Base-by-base conservation (phyloP, 2,329 filamentous ascomycete genomes). In the Talaromyces sp. region DNA sequence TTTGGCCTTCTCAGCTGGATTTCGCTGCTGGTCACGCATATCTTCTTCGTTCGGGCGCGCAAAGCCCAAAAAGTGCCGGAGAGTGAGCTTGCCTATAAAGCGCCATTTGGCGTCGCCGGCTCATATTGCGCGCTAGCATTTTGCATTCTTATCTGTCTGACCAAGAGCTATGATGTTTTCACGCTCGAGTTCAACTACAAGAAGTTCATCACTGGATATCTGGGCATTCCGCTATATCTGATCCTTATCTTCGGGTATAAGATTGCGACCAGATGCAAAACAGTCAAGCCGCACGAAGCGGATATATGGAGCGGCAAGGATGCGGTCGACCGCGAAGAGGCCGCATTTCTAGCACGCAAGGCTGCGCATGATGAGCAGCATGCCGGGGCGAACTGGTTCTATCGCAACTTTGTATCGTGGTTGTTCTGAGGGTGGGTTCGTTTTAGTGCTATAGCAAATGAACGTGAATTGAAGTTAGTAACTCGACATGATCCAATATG, bases 141-240 rank as follows among this genome's bases (percentile, higher is more conserved):
- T 77, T 90, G 87, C 75, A 80, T 82, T 69, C 70, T 93, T 31
- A 88, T 93, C 62, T 84, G 87, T 3, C 71, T 93, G 60, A 93
- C 89, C 70, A 93, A 93, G 82, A 92, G 90, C 80, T 93, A 86
- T 75, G 80, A 82, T 59, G 86, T 88, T 58, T 93, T 93, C 72
- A 60, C 54, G 10, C 79, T 79, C 59, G 78, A 78, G 51, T 89
- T 89, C 64, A 84, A 88, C 71, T 88, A 88, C 78, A 86, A 87
- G 78, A 86, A 83, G 67, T 91, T 91, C 75, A 83, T 91, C 71
- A 90, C 86, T 1, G 87, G 86, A 41, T 91, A 91, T 73, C 77
- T 88, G 14, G 89, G 88, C 60, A 90, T 92, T 67, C 89, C 89
- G 1, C 74, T 91, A 43, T 91, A 90, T 73, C 74, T 91, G 13